Evolutionary conservation across 768 basidiomycete species (phyloP).

Genomic region (Lactifluus subvellereus): DNA sequence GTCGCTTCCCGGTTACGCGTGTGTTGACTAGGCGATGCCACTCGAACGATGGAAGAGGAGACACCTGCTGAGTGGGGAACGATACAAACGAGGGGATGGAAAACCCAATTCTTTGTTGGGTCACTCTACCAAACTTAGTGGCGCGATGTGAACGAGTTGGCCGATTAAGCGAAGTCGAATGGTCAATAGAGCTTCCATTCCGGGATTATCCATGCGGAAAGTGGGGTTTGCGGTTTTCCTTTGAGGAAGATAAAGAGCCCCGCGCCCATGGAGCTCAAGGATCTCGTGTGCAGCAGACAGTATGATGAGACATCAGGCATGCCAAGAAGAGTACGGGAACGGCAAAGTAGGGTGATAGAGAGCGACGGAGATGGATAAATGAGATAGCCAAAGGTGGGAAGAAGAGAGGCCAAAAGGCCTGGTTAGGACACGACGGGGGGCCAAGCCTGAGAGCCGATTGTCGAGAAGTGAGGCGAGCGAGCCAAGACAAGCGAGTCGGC

Average conservation of each 20-base stretch:
- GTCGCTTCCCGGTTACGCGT: background rate
- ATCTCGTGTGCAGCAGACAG: background rate
- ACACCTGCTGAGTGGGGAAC: background rate
- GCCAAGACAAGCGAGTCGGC: too few species aligned
- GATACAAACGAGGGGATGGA: background rate
- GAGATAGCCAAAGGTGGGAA: background rate
- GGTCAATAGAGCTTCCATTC: slow-evolving; percentile 5
- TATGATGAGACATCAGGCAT: too few species aligned
- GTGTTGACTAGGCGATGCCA: background rate
- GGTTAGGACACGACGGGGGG: too few species aligned
- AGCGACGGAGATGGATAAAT: slow-evolving; percentile 9
- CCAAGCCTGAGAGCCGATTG: too few species aligned
- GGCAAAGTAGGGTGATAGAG: slow-evolving; percentile 12
- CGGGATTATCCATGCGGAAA: background rate
- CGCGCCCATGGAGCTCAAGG: background rate
- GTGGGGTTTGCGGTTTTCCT: background rate
- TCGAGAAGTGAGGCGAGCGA: too few species aligned
- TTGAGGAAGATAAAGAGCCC: slow-evolving; percentile 4
- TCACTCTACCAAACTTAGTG: background rate
- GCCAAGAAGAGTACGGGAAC: background rate
- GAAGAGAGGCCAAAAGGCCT: background rate
- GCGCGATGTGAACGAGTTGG: background rate
- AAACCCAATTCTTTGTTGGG: background rate
- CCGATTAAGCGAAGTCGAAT: background rate
- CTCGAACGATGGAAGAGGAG: background rate